Evolutionary conservation across 352 stramenopile species (phyloP).

Genomic region (Phytophthora palmivora): DNA sequence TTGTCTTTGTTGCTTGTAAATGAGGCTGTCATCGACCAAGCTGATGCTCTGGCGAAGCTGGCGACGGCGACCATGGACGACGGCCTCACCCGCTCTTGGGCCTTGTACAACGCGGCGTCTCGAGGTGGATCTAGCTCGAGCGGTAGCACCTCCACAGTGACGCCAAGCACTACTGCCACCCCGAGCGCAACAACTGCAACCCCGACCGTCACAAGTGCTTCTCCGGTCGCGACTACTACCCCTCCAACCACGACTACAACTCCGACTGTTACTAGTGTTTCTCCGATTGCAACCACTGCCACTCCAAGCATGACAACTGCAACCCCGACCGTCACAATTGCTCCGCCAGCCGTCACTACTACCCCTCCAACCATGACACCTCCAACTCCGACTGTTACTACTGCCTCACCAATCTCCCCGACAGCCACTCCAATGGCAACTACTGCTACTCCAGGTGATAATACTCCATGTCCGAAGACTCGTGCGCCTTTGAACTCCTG

Average conservation of each 20-base stretch:
- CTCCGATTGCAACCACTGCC: conserved; percentile 14
- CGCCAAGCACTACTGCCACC: conserved; percentile 23
- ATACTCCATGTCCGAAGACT: conserved; percentile 2
- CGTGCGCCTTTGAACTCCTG: conserved; percentile 8
- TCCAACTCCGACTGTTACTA: neutral
- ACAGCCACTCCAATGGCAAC: conserved; percentile 1
- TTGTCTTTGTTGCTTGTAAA: conserved; percentile 80
- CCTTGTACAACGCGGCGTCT: conserved; percentile 70
- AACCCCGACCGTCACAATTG: too few species aligned
- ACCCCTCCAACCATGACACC: neutral
- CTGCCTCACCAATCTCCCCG: neutral
- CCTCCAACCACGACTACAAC: conserved; percentile 1
- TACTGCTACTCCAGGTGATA: conserved; percentile 6
- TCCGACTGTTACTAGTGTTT: conserved; percentile 7
- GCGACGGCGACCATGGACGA: conserved; percentile 65
- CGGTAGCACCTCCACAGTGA: conserved; percentile 15
- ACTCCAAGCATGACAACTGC: conserved; percentile 2
- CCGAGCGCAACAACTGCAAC: conserved; percentile 5
- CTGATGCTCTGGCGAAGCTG: conserved; percentile 53
- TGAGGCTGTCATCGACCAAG: conserved; percentile 67
- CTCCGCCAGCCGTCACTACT: neutral
- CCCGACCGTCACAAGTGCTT: conserved; percentile 1
- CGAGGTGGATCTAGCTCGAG: conserved; percentile 30
- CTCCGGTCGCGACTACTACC: conserved; percentile 9
- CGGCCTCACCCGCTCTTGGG: conserved; percentile 72